A percentile compares a stretch with the other conserved stretches of the same genome.
phyloP scores from a whole-genome alignment of 139 green algal species.

The Coccomyxa sp. region DNA sequence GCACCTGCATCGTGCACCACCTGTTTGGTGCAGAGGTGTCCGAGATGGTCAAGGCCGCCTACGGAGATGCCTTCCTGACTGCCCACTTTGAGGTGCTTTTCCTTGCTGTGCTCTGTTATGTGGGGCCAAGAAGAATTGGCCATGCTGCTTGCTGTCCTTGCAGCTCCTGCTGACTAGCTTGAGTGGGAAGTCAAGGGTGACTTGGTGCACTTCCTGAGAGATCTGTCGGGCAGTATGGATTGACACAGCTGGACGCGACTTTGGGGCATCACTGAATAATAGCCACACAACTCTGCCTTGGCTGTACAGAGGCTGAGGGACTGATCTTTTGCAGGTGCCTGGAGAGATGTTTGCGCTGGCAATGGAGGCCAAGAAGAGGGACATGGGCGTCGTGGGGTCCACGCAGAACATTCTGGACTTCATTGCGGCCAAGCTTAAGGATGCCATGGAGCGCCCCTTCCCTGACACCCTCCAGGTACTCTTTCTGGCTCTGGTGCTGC shows the following conservation, averaged over 20 bases:
- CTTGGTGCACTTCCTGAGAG: too few species aligned
- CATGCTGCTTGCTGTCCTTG: neutral
- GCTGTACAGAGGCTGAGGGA: too few species aligned
- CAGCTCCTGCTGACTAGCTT: neutral
- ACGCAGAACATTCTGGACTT: conserved; percentile 98
- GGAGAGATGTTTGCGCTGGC: conserved; percentile 93
- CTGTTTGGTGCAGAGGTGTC: conserved; percentile 91
- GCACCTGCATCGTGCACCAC: conserved; percentile 97
- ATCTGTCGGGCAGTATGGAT: too few species aligned
- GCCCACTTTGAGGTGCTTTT: conserved; percentile 92
- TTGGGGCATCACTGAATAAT: too few species aligned
- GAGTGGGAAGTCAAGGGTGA: too few species aligned
- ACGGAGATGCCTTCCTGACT: conserved; percentile 91
- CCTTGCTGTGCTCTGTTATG: too few species aligned
- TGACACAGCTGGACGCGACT: too few species aligned
- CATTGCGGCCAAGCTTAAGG: conserved; percentile 68
- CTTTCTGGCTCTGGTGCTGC: neutral
- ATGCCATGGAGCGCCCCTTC: conserved; percentile 55
- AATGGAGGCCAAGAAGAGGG: conserved; percentile 77
- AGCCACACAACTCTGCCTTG: too few species aligned
- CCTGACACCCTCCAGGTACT: conserved; percentile 18
- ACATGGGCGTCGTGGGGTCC: conserved; percentile 91
- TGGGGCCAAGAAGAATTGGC: too few species aligned
- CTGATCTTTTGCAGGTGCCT: conserved; percentile 70
- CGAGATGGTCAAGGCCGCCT: conserved; percentile 36